Conservation (phyloP, 2,329 filamentous ascomycete genomes). For the Colletotrichum caudatum region DNA sequence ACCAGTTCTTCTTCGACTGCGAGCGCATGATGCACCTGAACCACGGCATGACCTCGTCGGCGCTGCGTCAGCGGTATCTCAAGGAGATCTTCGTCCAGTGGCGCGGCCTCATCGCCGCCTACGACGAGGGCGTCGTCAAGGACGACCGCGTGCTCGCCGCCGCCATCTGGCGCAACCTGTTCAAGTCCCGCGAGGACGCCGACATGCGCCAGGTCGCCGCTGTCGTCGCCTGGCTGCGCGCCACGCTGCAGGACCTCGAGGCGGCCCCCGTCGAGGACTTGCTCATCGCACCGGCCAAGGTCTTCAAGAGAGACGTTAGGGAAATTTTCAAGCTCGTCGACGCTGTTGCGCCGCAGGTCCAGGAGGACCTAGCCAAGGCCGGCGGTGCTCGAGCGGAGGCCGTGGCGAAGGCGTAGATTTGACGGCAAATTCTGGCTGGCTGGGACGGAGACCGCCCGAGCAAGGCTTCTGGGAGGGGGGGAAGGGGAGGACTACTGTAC, state of each 20-base stretch:
- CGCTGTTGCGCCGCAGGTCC: constrained; percentile 43
- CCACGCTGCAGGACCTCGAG: constrained; percentile 61
- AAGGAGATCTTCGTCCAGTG: constrained; percentile 96
- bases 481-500: not conserved
- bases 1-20: constrained; percentile 94
- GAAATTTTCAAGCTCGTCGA: constrained; percentile 56
- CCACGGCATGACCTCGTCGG: constrained; percentile 75
- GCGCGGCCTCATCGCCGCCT: constrained; percentile 86
- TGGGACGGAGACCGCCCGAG: constrained; percentile 4
- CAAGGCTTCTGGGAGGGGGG: not conserved
- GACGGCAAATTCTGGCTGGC: constrained; percentile 25
- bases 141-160: constrained; percentile 82
- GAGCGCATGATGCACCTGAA: constrained; percentile 85
- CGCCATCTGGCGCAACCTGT: constrained; percentile 94
- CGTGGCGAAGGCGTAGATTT: constrained; percentile 42
- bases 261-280: constrained; percentile 60
- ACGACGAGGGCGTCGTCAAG: constrained; percentile 83
- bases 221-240: constrained; percentile 69
- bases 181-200: constrained; percentile 73
- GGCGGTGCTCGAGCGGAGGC: constrained; percentile 30
- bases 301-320: constrained; percentile 59
- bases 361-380: constrained; percentile 28
- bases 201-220: constrained; percentile 65
- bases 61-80: constrained; percentile 72
- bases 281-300: constrained; percentile 52